A percentile compares a stretch with the other conserved stretches of the same genome.
Conservation (phyloP, 1,284 basidiomycete genomes). For the Trametes hirsuta region DNA sequence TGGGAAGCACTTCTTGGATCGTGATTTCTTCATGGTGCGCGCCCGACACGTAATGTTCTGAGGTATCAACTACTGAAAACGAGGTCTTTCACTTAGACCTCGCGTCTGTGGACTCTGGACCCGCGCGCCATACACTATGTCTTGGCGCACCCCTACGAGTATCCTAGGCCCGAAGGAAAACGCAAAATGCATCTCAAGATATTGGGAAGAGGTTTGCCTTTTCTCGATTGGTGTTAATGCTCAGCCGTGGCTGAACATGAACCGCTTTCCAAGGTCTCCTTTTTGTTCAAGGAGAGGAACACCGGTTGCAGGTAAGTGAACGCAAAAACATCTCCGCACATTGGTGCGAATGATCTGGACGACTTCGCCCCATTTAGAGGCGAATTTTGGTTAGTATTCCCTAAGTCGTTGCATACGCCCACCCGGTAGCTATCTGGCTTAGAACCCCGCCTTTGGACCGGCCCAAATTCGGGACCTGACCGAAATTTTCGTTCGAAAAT, state of each 20-base stretch:
- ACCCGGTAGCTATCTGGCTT: not conserved
- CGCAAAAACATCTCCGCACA: too few species aligned
- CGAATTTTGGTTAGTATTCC: constrained; percentile 10
- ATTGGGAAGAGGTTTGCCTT: constrained; percentile 36
- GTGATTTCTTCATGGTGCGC: constrained; percentile 49
- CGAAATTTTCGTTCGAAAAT: constrained; percentile 55
- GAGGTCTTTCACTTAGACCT: constrained; percentile 32
- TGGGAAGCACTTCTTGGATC: constrained; percentile 53
- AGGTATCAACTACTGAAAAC: not conserved
- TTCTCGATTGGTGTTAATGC: too few species aligned
- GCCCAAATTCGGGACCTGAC: constrained; percentile 58
- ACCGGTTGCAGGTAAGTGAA: not conserved
- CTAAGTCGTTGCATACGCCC: not conserved
- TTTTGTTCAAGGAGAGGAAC: constrained; percentile 7
- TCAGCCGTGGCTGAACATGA: not conserved
- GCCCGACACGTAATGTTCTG: not conserved
- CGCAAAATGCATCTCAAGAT: constrained; percentile 26
- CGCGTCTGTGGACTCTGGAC: constrained; percentile 46
- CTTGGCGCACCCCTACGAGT: constrained; percentile 37
- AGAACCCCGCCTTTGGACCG: constrained; percentile 64
- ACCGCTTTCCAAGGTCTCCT: not conserved
- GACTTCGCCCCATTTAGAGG: constrained; percentile 2
- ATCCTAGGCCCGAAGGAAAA: constrained; percentile 33
- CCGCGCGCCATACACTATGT: constrained; percentile 40
- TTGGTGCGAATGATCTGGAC: too few species aligned